Conservation (phyloP, 768 basidiomycete genomes). For the Suillus brevipes region DNA sequence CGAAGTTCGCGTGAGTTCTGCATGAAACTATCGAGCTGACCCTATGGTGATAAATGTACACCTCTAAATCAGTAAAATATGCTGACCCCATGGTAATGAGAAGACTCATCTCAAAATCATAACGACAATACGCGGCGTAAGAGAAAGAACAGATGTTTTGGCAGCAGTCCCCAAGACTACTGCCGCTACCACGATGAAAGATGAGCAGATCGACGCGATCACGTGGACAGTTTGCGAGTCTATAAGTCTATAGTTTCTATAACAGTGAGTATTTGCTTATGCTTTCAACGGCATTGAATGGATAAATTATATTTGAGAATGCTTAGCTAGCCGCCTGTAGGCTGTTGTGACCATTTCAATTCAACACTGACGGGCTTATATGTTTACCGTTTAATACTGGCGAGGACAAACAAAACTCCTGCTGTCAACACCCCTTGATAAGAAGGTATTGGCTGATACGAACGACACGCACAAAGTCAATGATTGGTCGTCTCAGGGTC, state of each 20-base stretch:
- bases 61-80: neutral
- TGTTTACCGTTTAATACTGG: neutral
- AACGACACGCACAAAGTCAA: neutral
- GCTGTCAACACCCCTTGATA: neutral
- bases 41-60: neutral
- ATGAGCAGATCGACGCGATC: neutral
- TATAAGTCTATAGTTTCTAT: neutral
- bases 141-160: neutral
- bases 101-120: neutral
- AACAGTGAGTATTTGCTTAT: neutral
- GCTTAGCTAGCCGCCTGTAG: neutral
- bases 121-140: neutral
- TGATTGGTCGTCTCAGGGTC: neutral
- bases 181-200: neutral
- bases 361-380: neutral
- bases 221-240: neutral
- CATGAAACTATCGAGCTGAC: neutral
- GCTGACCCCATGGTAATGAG: neutral
- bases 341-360: neutral
- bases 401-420: neutral
- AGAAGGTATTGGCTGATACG: neutral
- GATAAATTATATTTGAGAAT: neutral
- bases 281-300: neutral
- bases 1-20: constrained; percentile 1
- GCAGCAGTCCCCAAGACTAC: neutral